phyloP scores from a whole-genome alignment of 768 basidiomycete genomes.

The Postia placenta region DNA sequence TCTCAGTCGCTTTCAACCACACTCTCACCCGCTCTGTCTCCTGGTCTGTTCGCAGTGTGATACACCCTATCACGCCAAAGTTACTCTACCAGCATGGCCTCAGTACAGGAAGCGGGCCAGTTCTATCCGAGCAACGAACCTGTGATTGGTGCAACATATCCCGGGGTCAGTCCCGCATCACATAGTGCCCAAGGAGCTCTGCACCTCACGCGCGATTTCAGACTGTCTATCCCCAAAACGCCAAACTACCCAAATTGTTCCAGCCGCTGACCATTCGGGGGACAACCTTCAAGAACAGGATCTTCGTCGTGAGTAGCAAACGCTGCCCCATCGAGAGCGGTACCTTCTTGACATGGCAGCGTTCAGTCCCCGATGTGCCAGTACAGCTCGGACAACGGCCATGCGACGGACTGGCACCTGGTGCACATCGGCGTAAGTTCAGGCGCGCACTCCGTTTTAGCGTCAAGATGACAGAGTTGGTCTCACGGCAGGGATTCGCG shows the following conservation, averaged over 20 bases:
- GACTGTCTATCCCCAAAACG: slow-evolving; percentile 41
- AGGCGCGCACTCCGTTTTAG: background rate
- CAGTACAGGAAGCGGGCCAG: slow-evolving; percentile 43
- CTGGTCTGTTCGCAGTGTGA: too few species aligned
- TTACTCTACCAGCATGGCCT: slow-evolving; percentile 15
- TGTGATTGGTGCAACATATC: slow-evolving; percentile 38
- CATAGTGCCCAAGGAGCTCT: background rate
- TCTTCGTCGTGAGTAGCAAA: slow-evolving; percentile 49
- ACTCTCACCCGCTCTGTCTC: too few species aligned
- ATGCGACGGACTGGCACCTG: slow-evolving; percentile 79
- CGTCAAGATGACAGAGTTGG: background rate
- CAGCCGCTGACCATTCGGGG: slow-evolving; percentile 55
- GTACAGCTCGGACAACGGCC: slow-evolving; percentile 69
- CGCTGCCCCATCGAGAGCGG: background rate
- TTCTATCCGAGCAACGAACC: slow-evolving; percentile 61
- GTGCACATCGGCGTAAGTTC: slow-evolving; percentile 61
- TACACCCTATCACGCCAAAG: too few species aligned
- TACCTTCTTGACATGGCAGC: background rate
- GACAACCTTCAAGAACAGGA: slow-evolving; percentile 67
- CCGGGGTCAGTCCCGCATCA: slow-evolving; percentile 24
- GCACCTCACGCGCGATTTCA: too few species aligned
- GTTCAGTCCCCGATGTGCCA: slow-evolving; percentile 74
- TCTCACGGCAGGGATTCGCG: slow-evolving; percentile 44
- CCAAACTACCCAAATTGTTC: slow-evolving; percentile 53
- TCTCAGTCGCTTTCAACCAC: too few species aligned